Evolutionary conservation across 1,284 basidiomycete species (phyloP).

Genomic region (Ceratobasidium sp.): DNA sequence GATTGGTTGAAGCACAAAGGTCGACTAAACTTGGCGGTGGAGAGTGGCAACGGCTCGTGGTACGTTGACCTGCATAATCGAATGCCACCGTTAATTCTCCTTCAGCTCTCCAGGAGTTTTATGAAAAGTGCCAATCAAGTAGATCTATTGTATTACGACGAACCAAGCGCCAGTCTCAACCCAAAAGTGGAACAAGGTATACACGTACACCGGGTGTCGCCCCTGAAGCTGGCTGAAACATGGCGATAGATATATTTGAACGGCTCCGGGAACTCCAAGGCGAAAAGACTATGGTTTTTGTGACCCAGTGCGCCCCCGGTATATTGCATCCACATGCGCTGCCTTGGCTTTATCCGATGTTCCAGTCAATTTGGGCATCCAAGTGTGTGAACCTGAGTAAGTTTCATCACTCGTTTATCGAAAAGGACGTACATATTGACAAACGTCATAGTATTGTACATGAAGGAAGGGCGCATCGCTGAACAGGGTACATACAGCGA

Average conservation of each 20-base stretch:
- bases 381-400: conserved; percentile 44
- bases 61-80: conserved; percentile 40
- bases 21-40: conserved; percentile 3
- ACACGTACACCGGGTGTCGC: not conserved
- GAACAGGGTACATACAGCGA: conserved; percentile 67
- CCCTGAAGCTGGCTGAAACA: too few species aligned
- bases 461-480: conserved; percentile 61
- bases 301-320: conserved; percentile 57
- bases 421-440: not conserved
- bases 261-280: conserved; percentile 63
- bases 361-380: conserved; percentile 44
- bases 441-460: conserved; percentile 53
- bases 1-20: not conserved
- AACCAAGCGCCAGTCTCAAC: conserved; percentile 66
- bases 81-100: conserved; percentile 23
- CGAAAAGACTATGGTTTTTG: conserved; percentile 72
- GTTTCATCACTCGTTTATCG: not conserved
- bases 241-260: conserved; percentile 65
- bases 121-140: conserved; percentile 70
- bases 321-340: too few species aligned
- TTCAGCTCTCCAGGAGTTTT: conserved; percentile 70
- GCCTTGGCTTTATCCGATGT: not conserved
- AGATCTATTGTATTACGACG: conserved; percentile 74
- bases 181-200: conserved; percentile 73
- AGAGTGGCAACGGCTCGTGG: conserved; percentile 9